Percentiles rank a stretch among this genome's conserved stretches.
Evolutionary conservation across 73 alveolate genomes (phyloP).

Genomic region (Paramecium primaurelia): DNA sequence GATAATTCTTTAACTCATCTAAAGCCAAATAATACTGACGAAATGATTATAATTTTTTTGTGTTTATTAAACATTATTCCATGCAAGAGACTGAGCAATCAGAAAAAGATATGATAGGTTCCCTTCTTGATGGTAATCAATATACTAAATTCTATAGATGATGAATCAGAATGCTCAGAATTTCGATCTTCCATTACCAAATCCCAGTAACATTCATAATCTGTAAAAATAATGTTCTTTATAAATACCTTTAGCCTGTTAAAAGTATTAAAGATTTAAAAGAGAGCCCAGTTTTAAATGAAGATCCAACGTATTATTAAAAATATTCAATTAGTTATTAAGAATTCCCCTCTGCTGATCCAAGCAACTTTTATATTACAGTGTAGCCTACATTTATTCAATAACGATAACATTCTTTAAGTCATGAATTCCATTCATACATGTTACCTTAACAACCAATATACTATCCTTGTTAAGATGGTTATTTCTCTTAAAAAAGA

Average conservation of each 20-base stretch:
- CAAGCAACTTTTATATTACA: neutral
- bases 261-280: neutral
- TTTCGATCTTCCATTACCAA: constrained; percentile 29
- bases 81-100: constrained; percentile 32
- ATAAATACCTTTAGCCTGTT: neutral
- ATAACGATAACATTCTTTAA: neutral
- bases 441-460: neutral
- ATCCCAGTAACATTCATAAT: neutral
- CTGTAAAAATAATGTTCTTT: neutral
- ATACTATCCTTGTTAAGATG: neutral
- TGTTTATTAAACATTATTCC: neutral
- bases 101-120: constrained; percentile 51
- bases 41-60: neutral
- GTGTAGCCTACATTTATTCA: neutral
- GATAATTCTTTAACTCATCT: neutral
- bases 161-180: constrained; percentile 29
- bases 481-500: constrained; percentile 28
- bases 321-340: neutral
- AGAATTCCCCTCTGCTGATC: constrained; percentile 32
- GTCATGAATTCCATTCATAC: constrained; percentile 2
- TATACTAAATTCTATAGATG: neutral
- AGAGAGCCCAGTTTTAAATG: neutral
- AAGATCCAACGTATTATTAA: neutral
- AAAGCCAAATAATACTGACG: neutral
- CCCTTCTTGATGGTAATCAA: constrained; percentile 34